Conservation (phyloP, 345 rosid genomes). For the Theobroma cacao region DNA sequence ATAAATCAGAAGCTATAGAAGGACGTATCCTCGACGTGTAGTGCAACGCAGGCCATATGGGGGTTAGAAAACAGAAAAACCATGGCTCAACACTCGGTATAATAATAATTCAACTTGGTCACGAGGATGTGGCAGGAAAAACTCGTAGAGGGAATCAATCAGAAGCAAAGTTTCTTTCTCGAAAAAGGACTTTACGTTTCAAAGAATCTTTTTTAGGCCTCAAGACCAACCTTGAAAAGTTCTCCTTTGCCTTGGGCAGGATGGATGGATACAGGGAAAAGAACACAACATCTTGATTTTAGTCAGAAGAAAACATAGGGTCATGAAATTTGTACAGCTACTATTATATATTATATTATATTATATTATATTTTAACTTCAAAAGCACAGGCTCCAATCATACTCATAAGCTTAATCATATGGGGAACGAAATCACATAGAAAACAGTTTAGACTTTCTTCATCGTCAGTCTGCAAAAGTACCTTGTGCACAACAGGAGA, state of each 20-base stretch:
- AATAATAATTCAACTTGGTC: background rate
- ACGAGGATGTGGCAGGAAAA: background rate
- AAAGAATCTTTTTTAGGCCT: conserved; percentile 14
- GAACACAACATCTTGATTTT: conserved; percentile 15
- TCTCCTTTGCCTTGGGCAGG: conserved; percentile 21
- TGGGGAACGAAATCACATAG: background rate
- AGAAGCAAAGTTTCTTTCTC: background rate
- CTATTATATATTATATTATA: no score
- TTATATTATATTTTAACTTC: background rate
- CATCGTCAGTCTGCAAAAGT: background rate
- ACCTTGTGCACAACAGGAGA: background rate
- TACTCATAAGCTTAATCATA: background rate
- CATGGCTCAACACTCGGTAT: background rate
- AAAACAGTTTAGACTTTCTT: background rate
- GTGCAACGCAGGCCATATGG: no score
- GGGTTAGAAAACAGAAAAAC: background rate
- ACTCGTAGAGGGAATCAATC: conserved; percentile 1
- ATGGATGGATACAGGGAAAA: background rate
- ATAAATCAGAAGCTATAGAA: background rate
- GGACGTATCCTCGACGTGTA: conserved; percentile 10
- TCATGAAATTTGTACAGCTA: no score
- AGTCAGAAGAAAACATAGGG: no score
- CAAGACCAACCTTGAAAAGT: conserved; percentile 17
- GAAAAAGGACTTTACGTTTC: background rate
- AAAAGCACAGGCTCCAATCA: background rate